Base-by-base conservation (phyloP, 1,284 basidiomycete species). In the Rhodotorula sp. region DNA sequence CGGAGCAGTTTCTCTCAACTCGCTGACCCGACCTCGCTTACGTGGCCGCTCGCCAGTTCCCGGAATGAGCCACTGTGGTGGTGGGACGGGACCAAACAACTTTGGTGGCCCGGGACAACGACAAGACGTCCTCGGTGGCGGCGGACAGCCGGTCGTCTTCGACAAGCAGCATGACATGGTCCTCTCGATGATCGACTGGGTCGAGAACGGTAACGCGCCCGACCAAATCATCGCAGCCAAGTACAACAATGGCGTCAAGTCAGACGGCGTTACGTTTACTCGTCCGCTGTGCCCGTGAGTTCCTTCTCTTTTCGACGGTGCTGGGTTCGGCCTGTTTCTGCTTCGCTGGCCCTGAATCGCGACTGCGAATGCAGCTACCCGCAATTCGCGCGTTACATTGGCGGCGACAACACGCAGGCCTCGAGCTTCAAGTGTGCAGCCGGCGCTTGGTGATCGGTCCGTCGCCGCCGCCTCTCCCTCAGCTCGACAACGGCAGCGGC, bases 81-180 rank as follows among this genome's bases (percentile, higher is more conserved):
- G 61, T 2, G 72, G 72, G 5, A 18, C 50, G 0, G 68, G 63
- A 10, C 68, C 71, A 5, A 52, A 49, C 62, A 67, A 64, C 57
- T 72, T 71, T 54, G 66, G 61, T 2, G 45, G 45, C 6, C 54
- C 65, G 8, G 45, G 49, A 5, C 55, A 62, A 34, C n/a, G 45
- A 5, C 62, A 66, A 16, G 45, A 60, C 43, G 61, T 60, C 5
- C 26, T 57, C 26, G 64, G 64, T 18, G 69, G 66, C 43, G 21
- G 23, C 2, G 28, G 38, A 1, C 43, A 52, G n/a, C 57, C 61
- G 3, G 2, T 28, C 54, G 7, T 2, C 2, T 71, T 69, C 23
- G 69, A 76, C 59, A 16, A n/a, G n/a, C 14, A 72, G 56, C 68
- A 76, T 66, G 73, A 76, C 62, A 67, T 69, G 59, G 19, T 75